Percentiles rank a stretch among this genome's conserved stretches.
Conservation (phyloP, 75 land plant species). For the Pinus tabuliformis region DNA sequence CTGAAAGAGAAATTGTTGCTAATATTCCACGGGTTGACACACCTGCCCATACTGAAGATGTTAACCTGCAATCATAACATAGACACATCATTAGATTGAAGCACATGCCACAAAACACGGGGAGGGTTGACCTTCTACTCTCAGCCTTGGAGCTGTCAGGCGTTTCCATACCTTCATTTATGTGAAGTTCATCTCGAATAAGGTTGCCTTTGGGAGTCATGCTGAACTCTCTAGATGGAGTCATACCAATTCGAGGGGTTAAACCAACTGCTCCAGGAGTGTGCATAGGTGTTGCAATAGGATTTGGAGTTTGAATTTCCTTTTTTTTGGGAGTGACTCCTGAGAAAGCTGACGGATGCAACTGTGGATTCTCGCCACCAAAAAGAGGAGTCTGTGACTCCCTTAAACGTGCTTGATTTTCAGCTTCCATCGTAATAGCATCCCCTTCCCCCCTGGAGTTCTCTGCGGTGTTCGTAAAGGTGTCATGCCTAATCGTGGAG, state of each 20-base stretch:
- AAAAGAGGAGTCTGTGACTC: conserved; percentile 93
- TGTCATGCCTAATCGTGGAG: conserved; percentile 81
- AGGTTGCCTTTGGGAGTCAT: conserved; percentile 88
- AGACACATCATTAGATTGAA: too few species aligned
- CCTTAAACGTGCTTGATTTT: conserved; percentile 84
- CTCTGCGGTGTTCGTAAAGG: conserved; percentile 87
- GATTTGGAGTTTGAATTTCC: conserved; percentile 93
- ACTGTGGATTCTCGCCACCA: conserved; percentile 94
- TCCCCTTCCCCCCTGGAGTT: conserved; percentile 89
- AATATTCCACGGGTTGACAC: background rate
- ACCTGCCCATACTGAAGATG: background rate
- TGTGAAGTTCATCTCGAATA: conserved; percentile 84
- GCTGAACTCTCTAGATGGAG: conserved; percentile 74
- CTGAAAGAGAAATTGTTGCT: background rate
- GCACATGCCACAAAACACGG: too few species aligned
- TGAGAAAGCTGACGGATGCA: conserved; percentile 95
- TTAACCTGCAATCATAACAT: background rate
- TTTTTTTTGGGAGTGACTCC: conserved; percentile 91
- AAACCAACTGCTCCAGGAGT: conserved; percentile 73
- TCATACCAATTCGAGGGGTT: conserved; percentile 86
- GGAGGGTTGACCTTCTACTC: conserved; percentile 46
- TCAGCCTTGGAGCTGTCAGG: conserved; percentile 77
- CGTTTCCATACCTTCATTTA: conserved; percentile 84
- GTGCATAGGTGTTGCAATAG: conserved; percentile 75
- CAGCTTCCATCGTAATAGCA: conserved; percentile 99